Conservation (phyloP, 2,329 filamentous ascomycete genomes). For the Fusarium incarnatum region DNA sequence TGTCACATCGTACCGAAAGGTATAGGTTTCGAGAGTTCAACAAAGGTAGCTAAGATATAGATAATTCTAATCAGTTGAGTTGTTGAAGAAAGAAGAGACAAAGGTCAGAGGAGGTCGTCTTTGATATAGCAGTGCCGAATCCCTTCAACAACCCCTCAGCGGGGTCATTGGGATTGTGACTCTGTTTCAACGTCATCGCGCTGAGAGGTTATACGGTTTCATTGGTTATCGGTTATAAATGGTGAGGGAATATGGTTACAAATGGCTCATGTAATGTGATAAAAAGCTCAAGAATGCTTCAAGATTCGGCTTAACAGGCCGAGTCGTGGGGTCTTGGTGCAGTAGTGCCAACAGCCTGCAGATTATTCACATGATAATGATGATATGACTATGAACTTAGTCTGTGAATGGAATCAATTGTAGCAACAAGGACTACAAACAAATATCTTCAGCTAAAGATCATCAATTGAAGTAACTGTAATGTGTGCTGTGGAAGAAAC, state of each 20-base stretch:
- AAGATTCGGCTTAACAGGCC: neutral
- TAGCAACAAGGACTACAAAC: neutral
- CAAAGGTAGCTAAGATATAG: neutral
- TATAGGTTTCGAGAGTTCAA: constrained; percentile 1
- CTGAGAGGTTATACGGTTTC: constrained; percentile 25
- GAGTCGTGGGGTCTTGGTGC: constrained; percentile 18
- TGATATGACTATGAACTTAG: constrained; percentile 3
- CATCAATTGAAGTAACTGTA: neutral
- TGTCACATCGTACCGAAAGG: constrained; percentile 46
- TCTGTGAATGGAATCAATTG: fast-evolving
- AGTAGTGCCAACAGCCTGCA: constrained; percentile 21
- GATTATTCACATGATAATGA: neutral
- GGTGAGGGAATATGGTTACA: constrained; percentile 25
- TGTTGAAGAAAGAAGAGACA: neutral
- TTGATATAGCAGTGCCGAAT: constrained; percentile 30
- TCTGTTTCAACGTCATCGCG: constrained; percentile 32
- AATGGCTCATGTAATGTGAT: constrained; percentile 7
- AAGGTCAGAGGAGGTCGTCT: neutral
- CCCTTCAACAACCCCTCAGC: constrained; percentile 34
- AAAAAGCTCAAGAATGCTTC: constrained; percentile 8
- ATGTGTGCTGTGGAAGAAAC: neutral
- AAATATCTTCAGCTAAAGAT: neutral
- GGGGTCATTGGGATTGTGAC: constrained; percentile 32
- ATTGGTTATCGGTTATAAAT: constrained; percentile 35
- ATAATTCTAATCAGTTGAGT: neutral